Evolutionary conservation across 163 green algal genomes (phyloP).

Genomic region (Trebouxiophyceae sp.): DNA sequence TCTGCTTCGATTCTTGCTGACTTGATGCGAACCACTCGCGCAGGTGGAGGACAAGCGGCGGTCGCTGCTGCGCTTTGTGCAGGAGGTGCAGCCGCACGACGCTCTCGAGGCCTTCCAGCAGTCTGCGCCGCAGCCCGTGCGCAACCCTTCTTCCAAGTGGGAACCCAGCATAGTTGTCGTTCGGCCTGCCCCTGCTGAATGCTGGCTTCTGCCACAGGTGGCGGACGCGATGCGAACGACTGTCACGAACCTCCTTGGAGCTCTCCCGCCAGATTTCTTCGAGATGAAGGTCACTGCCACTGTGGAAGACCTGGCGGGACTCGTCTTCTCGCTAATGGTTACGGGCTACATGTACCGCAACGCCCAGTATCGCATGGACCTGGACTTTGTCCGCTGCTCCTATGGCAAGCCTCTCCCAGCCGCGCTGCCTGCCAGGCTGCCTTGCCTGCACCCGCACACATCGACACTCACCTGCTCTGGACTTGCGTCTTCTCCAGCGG

Average conservation of each 20-base stretch:
- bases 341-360: constrained; percentile 84
- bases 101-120: constrained; percentile 51
- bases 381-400: too few species aligned
- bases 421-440: too few species aligned
- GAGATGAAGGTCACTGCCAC: constrained; percentile 58
- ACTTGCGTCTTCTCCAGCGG: too few species aligned
- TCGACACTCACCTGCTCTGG: too few species aligned
- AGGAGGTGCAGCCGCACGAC: constrained; percentile 45
- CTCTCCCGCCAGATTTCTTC: constrained; percentile 77
- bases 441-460: too few species aligned
- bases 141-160: background rate
- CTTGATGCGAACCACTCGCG: too few species aligned
- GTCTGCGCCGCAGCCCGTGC: constrained; percentile 8
- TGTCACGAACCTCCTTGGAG: constrained; percentile 77
- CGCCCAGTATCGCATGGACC: constrained; percentile 25
- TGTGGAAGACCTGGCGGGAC: constrained; percentile 70
- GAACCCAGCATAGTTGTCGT: background rate
- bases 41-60: constrained; percentile 17
- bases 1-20: too few species aligned
- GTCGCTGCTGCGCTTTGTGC: constrained; percentile 60
- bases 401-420: too few species aligned
- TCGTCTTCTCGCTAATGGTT: constrained; percentile 86
- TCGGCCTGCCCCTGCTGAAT: background rate
- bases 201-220: constrained; percentile 25
- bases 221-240: constrained; percentile 75